These are phyloP conservation scores for Kazachstania kunashirensis DNA, from an alignment of 805 yeast species.

Conservation along the genomic window DNA sequence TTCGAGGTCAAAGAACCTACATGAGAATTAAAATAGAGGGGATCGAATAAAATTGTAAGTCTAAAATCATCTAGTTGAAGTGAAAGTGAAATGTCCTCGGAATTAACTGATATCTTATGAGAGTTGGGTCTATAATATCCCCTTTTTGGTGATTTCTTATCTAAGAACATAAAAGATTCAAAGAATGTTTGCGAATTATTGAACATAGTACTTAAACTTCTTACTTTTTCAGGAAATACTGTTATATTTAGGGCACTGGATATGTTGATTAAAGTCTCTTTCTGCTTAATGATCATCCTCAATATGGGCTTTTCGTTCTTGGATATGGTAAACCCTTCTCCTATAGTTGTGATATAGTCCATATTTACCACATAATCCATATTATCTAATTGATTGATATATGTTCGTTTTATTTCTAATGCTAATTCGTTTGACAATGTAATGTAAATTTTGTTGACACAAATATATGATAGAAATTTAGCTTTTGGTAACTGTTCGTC, in stretches of 20 bases:
- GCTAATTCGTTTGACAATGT: not conserved
- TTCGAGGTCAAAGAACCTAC: not conserved
- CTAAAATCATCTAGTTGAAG: not conserved
- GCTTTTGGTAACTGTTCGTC: conserved; percentile 14
- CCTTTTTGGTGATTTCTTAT: too few relatives aligned
- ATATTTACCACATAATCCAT: conserved; percentile 4
- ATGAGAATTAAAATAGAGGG: conserved; percentile 1
- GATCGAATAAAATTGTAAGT: conserved; percentile 5
- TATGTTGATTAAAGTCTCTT: not conserved
- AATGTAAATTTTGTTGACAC: conserved; percentile 5
- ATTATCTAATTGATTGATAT: conserved; percentile 7
- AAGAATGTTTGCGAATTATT: not conserved
- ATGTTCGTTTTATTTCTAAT: conserved; percentile 3
- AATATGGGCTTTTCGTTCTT: not conserved
- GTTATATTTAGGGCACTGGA: not conserved
- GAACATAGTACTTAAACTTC: not conserved
- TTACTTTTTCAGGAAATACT: not conserved
- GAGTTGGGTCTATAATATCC: too few relatives aligned
- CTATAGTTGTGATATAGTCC: not conserved
- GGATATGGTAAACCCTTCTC: not conserved
- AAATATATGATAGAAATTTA: conserved; percentile 6
- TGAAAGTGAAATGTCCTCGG: conserved; percentile 4
- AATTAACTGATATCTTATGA: not conserved
- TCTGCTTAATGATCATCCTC: not conserved
- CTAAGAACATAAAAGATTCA: too few relatives aligned